Evolutionary conservation across 192 early-diverging fungal species (phyloP).

Genomic region (Neocallimastix lanati): DNA sequence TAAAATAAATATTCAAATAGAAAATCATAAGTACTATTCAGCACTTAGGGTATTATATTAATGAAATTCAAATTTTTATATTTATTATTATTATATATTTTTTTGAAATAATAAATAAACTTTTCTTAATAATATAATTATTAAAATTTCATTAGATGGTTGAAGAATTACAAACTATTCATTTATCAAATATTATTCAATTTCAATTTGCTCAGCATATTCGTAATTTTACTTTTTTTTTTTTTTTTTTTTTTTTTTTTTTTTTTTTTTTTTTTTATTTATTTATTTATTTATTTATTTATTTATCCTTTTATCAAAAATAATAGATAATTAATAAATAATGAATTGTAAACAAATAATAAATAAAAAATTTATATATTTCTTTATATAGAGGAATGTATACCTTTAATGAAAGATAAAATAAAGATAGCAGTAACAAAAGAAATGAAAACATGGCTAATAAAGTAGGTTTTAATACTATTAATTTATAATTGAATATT

Average conservation of each 20-base stretch:
- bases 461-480: conserved; percentile 24
- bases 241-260: no score
- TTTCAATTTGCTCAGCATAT: conserved; percentile 75
- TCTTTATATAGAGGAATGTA: conserved; percentile 40
- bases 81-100: no score
- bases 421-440: conserved; percentile 66
- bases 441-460: conserved; percentile 86
- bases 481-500: no score
- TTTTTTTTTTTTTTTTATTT: no score
- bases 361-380: not conserved
- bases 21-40: conserved; percentile 70
- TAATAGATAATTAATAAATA: no score
- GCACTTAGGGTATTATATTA: conserved; percentile 51
- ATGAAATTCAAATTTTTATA: no score
- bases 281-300: no score
- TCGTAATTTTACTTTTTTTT: conserved; percentile 39
- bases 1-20: conserved; percentile 59
- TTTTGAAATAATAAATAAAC: no score
- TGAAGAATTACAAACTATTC: conserved; percentile 52
- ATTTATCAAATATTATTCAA: conserved; percentile 50
- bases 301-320: no score
- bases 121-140: no score
- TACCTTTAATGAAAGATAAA: conserved; percentile 76
- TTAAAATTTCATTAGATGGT: conserved; percentile 72
- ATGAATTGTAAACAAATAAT: no score